These are phyloP conservation scores for Kalaharituber pfeilii DNA, from an alignment of 2,329 filamentous ascomycete species.

Conservation along the genomic window DNA sequence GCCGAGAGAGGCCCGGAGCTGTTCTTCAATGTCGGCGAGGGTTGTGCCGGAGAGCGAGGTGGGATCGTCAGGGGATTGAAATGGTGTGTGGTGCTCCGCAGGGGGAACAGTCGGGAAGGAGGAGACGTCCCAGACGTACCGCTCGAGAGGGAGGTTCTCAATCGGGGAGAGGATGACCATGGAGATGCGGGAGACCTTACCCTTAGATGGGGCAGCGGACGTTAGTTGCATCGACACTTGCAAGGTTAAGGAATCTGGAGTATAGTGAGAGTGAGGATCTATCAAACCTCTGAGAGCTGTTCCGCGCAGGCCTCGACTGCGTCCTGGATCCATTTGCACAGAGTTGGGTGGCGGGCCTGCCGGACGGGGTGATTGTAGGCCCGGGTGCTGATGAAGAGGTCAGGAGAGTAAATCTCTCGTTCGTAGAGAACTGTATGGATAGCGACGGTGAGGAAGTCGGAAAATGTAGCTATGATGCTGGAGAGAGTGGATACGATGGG, in stretches of 20 bases:
- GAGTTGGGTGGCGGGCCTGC: slow-evolving; percentile 68
- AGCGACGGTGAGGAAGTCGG: slow-evolving; percentile 62
- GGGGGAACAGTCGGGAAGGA: slow-evolving; percentile 32
- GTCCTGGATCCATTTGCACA: slow-evolving; percentile 72
- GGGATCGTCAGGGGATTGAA: slow-evolving; percentile 19
- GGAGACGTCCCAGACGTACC: slow-evolving; percentile 44
- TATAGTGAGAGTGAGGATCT: slow-evolving; percentile 15
- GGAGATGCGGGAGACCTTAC: slow-evolving; percentile 26
- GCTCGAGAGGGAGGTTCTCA: slow-evolving; percentile 31
- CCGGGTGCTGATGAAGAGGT: slow-evolving; percentile 60
- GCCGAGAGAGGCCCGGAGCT: slow-evolving; percentile 49
- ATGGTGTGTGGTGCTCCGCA: slow-evolving; percentile 27
- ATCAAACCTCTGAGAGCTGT: slow-evolving; percentile 45
- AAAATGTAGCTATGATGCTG: slow-evolving; percentile 42
- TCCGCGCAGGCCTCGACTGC: slow-evolving; percentile 54
- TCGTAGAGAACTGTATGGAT: slow-evolving; percentile 78
- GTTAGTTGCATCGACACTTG: too few species aligned
- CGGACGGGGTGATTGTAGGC: slow-evolving; percentile 73
- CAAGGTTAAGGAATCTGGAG: not conserved
- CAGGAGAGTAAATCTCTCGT: slow-evolving; percentile 56
- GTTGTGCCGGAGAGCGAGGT: not conserved
- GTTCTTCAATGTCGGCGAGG: slow-evolving; percentile 39
- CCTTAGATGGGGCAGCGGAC: slow-evolving; percentile 12
- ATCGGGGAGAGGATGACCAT: slow-evolving; percentile 26
- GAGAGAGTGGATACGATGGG: not conserved